These are phyloP conservation scores for Pharnaceum exiguum DNA, from an alignment of 148 eudicot species.

Conservation along the genomic window DNA sequence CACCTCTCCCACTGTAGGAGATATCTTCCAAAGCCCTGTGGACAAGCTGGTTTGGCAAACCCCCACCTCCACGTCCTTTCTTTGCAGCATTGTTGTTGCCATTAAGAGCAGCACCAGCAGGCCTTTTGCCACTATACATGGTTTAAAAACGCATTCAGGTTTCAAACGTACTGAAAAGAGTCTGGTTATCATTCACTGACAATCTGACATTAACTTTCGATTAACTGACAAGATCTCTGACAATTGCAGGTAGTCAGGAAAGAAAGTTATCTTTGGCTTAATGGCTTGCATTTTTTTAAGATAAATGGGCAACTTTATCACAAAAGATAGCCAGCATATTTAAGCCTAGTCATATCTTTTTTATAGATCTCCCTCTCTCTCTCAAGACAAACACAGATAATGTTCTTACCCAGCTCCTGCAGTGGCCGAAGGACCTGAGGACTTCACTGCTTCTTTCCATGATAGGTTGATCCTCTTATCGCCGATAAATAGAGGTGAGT, in stretches of 20 bases:
- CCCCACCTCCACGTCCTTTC: constrained; percentile 68
- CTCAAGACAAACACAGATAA: background rate
- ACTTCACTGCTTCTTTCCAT: constrained; percentile 71
- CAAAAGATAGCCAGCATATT: background rate
- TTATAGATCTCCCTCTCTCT: no score
- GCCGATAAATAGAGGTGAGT: constrained; percentile 73
- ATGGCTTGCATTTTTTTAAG: no score
- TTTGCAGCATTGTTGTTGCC: constrained; percentile 44
- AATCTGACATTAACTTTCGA: background rate
- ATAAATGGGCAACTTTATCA: no score
- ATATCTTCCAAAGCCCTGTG: constrained; percentile 60
- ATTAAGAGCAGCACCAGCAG: constrained; percentile 38
- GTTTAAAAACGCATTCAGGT: background rate
- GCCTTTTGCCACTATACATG: constrained; percentile 49
- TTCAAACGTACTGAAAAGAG: background rate
- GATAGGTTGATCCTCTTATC: constrained; percentile 80
- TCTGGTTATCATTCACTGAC: background rate
- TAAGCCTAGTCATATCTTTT: background rate
- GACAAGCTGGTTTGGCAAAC: constrained; percentile 57
- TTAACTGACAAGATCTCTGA: no score
- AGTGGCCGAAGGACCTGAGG: constrained; percentile 33
- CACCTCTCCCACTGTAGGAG: constrained; percentile 55
- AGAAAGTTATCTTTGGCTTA: no score
- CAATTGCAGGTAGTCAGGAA: no score
- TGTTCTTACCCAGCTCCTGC: constrained; percentile 50